Conservation (phyloP, 306 rosid species). For the Gleditsia sinensis region DNA sequence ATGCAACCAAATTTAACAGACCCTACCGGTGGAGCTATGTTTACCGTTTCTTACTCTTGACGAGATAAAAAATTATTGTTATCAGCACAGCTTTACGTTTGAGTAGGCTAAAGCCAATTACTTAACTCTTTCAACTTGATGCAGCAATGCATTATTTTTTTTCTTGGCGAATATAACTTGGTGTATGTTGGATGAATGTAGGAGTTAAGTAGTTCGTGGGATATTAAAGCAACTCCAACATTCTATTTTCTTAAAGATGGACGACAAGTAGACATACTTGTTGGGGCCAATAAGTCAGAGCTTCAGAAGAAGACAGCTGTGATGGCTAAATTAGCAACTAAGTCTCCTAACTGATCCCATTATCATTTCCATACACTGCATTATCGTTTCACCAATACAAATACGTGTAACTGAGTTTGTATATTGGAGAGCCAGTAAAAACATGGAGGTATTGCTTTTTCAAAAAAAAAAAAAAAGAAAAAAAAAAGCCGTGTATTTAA, state of each 20-base stretch:
- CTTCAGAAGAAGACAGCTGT: conserved; percentile 57
- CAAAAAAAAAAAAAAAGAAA: not conserved
- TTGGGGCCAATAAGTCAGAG: conserved; percentile 71
- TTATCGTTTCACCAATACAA: not conserved
- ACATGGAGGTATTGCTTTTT: not conserved
- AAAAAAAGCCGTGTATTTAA: not conserved
- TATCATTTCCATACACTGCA: not conserved
- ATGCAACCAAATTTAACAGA: not conserved
- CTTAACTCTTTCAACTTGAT: not conserved
- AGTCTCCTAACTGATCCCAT: conserved; percentile 14
- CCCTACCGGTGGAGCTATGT: not conserved
- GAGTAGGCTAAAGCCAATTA: not conserved
- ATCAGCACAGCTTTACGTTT: not conserved
- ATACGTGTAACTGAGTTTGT: not conserved
- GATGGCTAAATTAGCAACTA: conserved; percentile 31
- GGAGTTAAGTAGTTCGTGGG: conserved; percentile 78
- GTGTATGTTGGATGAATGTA: conserved; percentile 18
- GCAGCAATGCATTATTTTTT: not conserved
- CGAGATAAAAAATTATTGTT: not conserved
- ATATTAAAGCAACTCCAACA: conserved; percentile 73
- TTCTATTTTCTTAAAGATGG: conserved; percentile 70
- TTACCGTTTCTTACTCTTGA: not conserved
- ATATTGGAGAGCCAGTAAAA: not conserved
- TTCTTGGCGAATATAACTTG: not conserved
- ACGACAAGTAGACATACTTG: conserved; percentile 66